These are phyloP conservation scores for Cryptococcus amylolentus DNA, from an alignment of 1,284 basidiomycete species.

Conservation along the genomic window DNA sequence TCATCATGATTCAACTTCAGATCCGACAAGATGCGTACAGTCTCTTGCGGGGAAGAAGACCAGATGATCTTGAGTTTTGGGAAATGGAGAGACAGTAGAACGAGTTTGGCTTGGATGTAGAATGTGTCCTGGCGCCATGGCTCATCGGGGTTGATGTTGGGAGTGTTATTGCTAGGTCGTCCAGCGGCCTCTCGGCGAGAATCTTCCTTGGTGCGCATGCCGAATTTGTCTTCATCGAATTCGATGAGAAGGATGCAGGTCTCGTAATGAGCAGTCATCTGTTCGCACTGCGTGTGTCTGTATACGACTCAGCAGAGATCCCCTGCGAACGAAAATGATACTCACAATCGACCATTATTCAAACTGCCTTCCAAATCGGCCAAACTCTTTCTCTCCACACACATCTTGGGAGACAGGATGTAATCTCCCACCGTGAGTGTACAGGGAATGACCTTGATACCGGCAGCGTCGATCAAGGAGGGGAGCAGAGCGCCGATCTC, in stretches of 20 bases:
- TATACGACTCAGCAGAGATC: conserved; percentile 1
- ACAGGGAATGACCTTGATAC: conserved; percentile 77
- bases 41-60: conserved; percentile 92
- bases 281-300: conserved; percentile 94
- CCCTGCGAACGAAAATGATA: conserved; percentile 15
- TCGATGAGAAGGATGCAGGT: conserved; percentile 93
- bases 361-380: conserved; percentile 88
- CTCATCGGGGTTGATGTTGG: conserved; percentile 16
- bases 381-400: conserved; percentile 92
- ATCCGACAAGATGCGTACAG: conserved; percentile 87
- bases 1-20: conserved; percentile 81
- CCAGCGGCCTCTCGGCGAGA: conserved; percentile 55
- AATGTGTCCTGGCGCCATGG: conserved; percentile 42
- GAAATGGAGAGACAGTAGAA: conserved; percentile 76
- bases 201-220: conserved; percentile 59
- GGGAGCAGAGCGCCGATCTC: conserved; percentile 93
- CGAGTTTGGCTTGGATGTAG: conserved; percentile 81
- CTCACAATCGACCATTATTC: conserved; percentile 86
- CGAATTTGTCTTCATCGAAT: conserved; percentile 97
- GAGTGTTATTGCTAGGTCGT: conserved; percentile 5
- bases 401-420: conserved; percentile 90
- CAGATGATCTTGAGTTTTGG: conserved; percentile 90
- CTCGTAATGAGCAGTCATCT: conserved; percentile 95
- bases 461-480: conserved; percentile 79
- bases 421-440: conserved; percentile 96